These are phyloP conservation scores for Lentinula guzmanii DNA, from an alignment of 768 basidiomycete species.

Conservation along the genomic window DNA sequence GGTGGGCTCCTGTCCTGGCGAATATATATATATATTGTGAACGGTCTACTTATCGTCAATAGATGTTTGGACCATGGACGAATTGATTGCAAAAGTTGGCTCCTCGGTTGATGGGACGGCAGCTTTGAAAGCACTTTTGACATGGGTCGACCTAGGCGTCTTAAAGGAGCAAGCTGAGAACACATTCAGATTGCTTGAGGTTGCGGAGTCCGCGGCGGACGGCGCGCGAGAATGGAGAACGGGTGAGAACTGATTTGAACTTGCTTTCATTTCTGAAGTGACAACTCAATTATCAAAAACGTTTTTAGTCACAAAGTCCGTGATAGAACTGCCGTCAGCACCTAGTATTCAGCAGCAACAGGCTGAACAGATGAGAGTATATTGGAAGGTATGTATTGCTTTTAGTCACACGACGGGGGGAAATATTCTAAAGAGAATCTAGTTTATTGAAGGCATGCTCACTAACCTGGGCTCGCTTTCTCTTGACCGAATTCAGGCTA, in stretches of 20 bases:
- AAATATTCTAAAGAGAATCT: neutral
- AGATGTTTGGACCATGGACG: constrained; percentile 71
- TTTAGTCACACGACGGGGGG: neutral
- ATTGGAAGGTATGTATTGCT: constrained; percentile 66
- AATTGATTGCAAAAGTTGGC: constrained; percentile 59
- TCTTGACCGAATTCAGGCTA: constrained; percentile 79
- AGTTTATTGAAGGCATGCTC: constrained; percentile 92
- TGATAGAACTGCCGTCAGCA: constrained; percentile 40
- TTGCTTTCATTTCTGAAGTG: neutral
- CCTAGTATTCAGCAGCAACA: constrained; percentile 66
- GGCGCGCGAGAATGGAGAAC: constrained; percentile 17
- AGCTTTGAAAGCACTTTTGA: constrained; percentile 68
- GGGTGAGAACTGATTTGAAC: constrained; percentile 14
- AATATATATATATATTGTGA: neutral
- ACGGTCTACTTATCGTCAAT: neutral
- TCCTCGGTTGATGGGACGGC: constrained; percentile 51
- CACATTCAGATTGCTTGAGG: constrained; percentile 60
- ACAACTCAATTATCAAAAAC: neutral
- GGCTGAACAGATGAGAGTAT: constrained; percentile 80
- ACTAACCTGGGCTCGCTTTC: constrained; percentile 76
- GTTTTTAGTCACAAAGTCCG: constrained; percentile 14
- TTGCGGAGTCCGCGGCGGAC: constrained; percentile 39
- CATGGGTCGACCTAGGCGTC: constrained; percentile 82
- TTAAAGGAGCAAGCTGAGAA: constrained; percentile 62
- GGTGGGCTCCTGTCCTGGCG: constrained; percentile 6